Evolutionary conservation across 2,329 filamentous ascomycete species (phyloP), one percentile per base, ranked within the genome.

Genomic region (Nigrospora sphaerica): DNA sequence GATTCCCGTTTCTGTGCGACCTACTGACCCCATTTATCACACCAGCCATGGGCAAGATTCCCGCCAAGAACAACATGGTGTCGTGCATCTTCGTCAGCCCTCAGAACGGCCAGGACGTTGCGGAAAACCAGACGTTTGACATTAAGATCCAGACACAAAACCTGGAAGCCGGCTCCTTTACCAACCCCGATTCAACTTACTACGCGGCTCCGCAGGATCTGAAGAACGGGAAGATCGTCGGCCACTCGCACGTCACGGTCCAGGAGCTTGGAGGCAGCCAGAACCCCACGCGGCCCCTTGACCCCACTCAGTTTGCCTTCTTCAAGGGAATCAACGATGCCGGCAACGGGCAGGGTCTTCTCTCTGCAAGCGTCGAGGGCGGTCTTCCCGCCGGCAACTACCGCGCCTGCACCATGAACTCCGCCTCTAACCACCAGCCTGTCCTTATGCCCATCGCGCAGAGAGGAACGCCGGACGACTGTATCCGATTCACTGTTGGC

Each of bases 321-420:
- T 83, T 83, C 74, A 82, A 83, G 70, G 80, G 80, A 50, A 80
- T 83, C 66, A 81, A 83, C 62, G 78, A 81, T 49, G 70, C 64
- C 12, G 79, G 78, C 32, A 72, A 84, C 54, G 74, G 73, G 23
- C 55, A 75, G 3, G 80, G 80, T 42, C 65, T 71, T 4, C 66
- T 84, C 11, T 62, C 67, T 9, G 75, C 80, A 34, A 64, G 60
- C 2, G 80, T 84, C 19, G 63, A 66, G 1, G 76, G 73, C 46
- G 81, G 80, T 55, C 74, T 85, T 2, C 77, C 79, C 3, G 68
- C 71, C 3, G 80, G 81, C 33, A 80, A 77, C 67, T 85, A 83
- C 66, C 78, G 81, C 54, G 64, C 81, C 51, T 85, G 81, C 71
- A 79, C 75, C 55, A 81, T 85, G 75, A 71, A 73, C 18, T 66